phyloP scores from a whole-genome alignment of 83 land plant species.

The Larix sibirica region DNA sequence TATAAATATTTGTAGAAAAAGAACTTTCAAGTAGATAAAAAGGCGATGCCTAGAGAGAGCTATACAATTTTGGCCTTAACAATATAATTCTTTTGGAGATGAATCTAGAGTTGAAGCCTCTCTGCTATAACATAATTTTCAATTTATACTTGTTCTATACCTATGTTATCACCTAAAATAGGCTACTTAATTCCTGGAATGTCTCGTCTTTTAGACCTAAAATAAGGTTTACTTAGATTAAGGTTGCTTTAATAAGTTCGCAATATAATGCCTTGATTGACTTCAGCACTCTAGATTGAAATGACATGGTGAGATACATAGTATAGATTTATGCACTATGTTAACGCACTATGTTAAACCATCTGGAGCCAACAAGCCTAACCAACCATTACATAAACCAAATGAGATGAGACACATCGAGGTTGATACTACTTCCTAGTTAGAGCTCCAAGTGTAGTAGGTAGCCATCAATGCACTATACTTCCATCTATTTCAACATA shows the following conservation, averaged over 20 bases:
- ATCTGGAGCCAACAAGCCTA: slow-evolving; percentile 82
- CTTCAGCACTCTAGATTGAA: slow-evolving; percentile 88
- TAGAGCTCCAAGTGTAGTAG: slow-evolving; percentile 90
- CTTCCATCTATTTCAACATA: slow-evolving; percentile 44
- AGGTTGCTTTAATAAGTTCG: slow-evolving; percentile 81
- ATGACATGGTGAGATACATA: slow-evolving; percentile 77
- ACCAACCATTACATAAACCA: slow-evolving; percentile 93
- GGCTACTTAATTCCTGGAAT: too few relatives aligned
- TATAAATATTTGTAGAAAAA: too few relatives aligned
- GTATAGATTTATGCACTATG: slow-evolving; percentile 95
- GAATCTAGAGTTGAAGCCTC: too few relatives aligned
- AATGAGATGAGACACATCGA: slow-evolving; percentile 84
- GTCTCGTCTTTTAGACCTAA: slow-evolving; percentile 18
- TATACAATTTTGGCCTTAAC: too few relatives aligned
- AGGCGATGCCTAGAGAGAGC: too few relatives aligned
- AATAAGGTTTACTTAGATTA: slow-evolving; percentile 90
- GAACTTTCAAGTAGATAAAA: too few relatives aligned
- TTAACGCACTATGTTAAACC: too few relatives aligned
- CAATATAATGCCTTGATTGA: slow-evolving; percentile 71
- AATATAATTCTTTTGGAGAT: too few relatives aligned
- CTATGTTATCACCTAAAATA: too few relatives aligned
- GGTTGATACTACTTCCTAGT: slow-evolving; percentile 98
- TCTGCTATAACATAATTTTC: too few relatives aligned
- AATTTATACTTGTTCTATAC: too few relatives aligned
- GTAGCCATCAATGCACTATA: slow-evolving; percentile 80